Evolutionary conservation across 2,329 filamentous ascomycete genomes (phyloP).

Genomic region (Stemphylium beticola): DNA sequence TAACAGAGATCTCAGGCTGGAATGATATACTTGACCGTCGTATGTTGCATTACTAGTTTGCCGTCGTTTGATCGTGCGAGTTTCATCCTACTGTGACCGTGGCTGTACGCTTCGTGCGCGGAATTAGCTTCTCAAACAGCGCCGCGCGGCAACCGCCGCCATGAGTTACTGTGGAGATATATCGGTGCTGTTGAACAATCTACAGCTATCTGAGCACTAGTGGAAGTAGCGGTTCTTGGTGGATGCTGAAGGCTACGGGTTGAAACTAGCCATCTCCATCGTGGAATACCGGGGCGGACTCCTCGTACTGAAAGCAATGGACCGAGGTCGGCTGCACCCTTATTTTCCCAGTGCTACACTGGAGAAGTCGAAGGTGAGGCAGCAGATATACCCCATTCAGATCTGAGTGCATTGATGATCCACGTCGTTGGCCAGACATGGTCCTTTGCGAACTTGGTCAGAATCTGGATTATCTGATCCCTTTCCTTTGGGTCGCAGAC

Average conservation of each 20-base stretch:
- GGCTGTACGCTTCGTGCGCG: no score
- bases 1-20: background rate
- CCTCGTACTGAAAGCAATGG: background rate
- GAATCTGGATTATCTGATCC: conserved; percentile 29
- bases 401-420: conserved; percentile 36
- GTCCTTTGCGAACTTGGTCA: conserved; percentile 28
- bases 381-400: conserved; percentile 29
- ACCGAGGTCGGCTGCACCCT: background rate
- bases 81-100: no score
- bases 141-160: no score
- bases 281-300: background rate
- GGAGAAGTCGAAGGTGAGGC: conserved; percentile 4
- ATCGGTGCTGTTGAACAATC: no score
- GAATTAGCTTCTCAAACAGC: no score
- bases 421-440: conserved; percentile 42
- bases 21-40: background rate
- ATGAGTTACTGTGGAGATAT: no score
- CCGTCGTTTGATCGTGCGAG: no score
- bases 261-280: no score
- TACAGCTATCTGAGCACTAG: no score
- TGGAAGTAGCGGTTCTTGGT: no score
- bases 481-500: conserved; percentile 26
- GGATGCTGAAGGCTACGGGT: no score
- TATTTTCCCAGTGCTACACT: background rate
- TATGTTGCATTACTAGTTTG: background rate